These are phyloP conservation scores for Datisca glomerata DNA, from an alignment of 306 rosid species.

Conservation along the genomic window DNA sequence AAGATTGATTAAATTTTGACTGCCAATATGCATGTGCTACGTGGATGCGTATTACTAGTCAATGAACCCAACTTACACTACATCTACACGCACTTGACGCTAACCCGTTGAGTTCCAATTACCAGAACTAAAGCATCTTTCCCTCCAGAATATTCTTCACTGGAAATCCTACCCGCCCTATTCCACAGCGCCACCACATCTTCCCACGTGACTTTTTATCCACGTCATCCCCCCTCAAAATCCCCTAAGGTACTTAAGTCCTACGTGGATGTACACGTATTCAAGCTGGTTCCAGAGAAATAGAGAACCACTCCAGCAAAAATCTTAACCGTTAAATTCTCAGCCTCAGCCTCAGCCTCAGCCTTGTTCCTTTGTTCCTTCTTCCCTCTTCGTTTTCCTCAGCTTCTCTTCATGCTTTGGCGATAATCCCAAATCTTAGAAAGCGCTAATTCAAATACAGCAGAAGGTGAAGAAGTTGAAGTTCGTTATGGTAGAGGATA, in stretches of 20 bases:
- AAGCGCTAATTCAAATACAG: no score
- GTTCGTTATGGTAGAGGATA: slow-evolving; percentile 36
- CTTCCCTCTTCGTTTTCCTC: background rate
- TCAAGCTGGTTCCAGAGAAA: slow-evolving; percentile 10
- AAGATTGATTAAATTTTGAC: no score
- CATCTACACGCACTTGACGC: no score
- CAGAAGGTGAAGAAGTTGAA: background rate
- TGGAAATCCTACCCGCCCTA: slow-evolving; percentile 10
- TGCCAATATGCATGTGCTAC: no score
- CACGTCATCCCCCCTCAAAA: slow-evolving; percentile 4
- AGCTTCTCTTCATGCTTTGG: background rate
- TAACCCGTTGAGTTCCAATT: no score
- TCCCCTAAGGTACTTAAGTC: background rate
- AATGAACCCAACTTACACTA: no score
- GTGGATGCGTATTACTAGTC: no score
- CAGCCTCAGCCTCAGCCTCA: background rate
- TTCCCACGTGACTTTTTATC: background rate
- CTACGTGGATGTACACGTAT: slow-evolving; percentile 25
- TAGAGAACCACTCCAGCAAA: slow-evolving; percentile 15
- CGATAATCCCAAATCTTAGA: background rate
- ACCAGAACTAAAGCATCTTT: no score
- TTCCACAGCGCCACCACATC: slow-evolving; percentile 4
- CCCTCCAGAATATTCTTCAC: slow-evolving; percentile 19
- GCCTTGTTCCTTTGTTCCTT: no score
- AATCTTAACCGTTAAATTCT: slow-evolving; percentile 14